A percentile compares a stretch with the other conserved stretches of the same genome.
Conservation (phyloP, 371 early-diverging fungal genomes). For the Nematocida ironsii region DNA sequence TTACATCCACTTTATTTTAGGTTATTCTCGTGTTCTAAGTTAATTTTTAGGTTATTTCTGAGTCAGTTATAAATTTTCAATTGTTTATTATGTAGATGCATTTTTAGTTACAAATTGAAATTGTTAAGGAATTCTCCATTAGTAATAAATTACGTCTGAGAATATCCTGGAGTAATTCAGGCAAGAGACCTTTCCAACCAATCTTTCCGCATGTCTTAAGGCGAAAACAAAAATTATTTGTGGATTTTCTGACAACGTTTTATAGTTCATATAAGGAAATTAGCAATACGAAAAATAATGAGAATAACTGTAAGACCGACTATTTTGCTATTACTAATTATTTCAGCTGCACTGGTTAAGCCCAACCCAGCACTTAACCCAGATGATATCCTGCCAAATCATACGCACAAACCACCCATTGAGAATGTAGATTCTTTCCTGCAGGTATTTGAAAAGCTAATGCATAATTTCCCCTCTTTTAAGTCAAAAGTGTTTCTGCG, state of each 20-base stretch:
- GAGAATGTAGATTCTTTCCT: constrained; percentile 8
- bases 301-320: not conserved
- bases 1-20: no score
- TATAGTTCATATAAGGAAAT: constrained; percentile 42
- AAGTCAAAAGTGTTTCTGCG: constrained; percentile 1
- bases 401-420: not conserved
- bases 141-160: no score
- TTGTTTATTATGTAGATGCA: no score
- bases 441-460: constrained; percentile 14
- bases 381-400: not conserved
- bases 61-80: no score
- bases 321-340: not conserved
- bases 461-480: constrained; percentile 12
- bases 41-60: no score
- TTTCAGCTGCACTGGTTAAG: not conserved
- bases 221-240: constrained; percentile 46
- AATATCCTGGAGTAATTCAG: no score
- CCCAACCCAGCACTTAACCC: not conserved
- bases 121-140: no score
- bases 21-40: no score
- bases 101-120: no score
- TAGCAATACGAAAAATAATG: constrained; percentile 6
- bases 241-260: constrained; percentile 35
- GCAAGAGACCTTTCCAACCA: no score
- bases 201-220: no score